phyloP scores from a whole-genome alignment of 2,329 filamentous ascomycete genomes.

The Aspergillus sp. region DNA sequence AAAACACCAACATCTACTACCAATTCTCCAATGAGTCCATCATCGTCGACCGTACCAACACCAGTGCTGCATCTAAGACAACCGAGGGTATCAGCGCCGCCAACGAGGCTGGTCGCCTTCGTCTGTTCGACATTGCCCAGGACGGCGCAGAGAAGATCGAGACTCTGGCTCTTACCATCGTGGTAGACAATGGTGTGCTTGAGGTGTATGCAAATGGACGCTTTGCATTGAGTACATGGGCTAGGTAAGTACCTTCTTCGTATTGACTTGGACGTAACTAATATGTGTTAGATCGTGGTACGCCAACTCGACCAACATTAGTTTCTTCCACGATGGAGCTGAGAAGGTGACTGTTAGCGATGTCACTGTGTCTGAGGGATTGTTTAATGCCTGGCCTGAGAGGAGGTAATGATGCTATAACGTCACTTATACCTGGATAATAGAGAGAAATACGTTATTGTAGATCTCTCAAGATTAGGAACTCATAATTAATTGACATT shows the following conservation, averaged over 20 bases:
- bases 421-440: too few relatives aligned
- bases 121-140: conserved; percentile 9
- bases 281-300: conserved; percentile 18
- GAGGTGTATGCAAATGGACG: conserved; percentile 17
- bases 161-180: conserved; percentile 13
- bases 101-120: conserved; percentile 8
- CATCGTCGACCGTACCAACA: conserved; percentile 12
- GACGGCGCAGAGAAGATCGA: conserved; percentile 6
- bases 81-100: conserved; percentile 7
- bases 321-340: conserved; percentile 13
- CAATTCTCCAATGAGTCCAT: conserved; percentile 18
- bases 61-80: conserved; percentile 9
- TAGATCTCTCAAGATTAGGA: too few relatives aligned
- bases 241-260: conserved; percentile 6
- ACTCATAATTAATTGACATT: too few relatives aligned
- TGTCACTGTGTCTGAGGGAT: conserved; percentile 11
- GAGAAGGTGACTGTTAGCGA: conserved; percentile 10
- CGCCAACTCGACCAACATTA: conserved; percentile 12
- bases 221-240: conserved; percentile 14
- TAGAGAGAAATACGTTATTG: too few relatives aligned
- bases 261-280: neutral
- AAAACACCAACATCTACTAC: conserved; percentile 13
- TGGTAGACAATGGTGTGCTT: conserved; percentile 12
- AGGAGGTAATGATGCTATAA: neutral
- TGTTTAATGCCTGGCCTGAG: conserved; percentile 16